Percentiles rank a stretch among this genome's conserved stretches.
These are phyloP conservation scores for Clitoria ternatea DNA, from an alignment of 306 rosid species.

Conservation along the genomic window DNA sequence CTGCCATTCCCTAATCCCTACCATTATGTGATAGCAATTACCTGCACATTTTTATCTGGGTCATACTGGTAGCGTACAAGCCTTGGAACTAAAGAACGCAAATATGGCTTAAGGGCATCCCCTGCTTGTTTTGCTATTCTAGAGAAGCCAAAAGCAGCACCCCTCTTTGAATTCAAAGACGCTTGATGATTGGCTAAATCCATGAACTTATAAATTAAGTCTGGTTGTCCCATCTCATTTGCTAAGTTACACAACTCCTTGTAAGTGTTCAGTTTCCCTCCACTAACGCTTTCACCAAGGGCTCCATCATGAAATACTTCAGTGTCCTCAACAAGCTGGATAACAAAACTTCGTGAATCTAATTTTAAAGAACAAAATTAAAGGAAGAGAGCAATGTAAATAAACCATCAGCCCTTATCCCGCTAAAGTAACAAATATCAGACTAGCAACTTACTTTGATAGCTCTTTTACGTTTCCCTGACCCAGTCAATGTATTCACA, in stretches of 20 bases:
- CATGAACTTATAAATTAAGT: conserved; percentile 94
- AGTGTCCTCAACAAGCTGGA: conserved; percentile 86
- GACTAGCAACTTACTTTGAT: conserved; percentile 65
- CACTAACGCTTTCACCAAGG: conserved; percentile 70
- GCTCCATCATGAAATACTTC: conserved; percentile 95
- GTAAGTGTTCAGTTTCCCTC: conserved; percentile 92
- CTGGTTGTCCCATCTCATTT: conserved; percentile 98
- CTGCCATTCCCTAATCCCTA: neutral
- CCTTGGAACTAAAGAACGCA: conserved; percentile 74
- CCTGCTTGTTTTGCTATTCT: conserved; percentile 97
- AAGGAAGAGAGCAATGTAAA: conserved; percentile 19
- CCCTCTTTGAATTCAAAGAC: conserved; percentile 83
- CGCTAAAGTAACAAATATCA: neutral
- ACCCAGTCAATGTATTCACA: conserved; percentile 78
- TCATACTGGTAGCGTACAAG: conserved; percentile 97
- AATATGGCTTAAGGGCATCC: conserved; percentile 84
- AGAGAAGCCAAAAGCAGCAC: conserved; percentile 99
- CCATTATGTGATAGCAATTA: conserved; percentile 22
- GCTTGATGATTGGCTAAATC: conserved; percentile 96
- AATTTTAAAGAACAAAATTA: neutral
- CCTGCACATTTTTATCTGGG: conserved; percentile 99
- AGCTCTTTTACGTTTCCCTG: conserved; percentile 91
- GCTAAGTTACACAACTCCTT: conserved; percentile 96
- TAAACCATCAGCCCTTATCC: neutral
- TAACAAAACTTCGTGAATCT: conserved; percentile 12